phyloP scores from a whole-genome alignment of 192 early-diverging fungal species.

The Entophlyctis helioformis region DNA sequence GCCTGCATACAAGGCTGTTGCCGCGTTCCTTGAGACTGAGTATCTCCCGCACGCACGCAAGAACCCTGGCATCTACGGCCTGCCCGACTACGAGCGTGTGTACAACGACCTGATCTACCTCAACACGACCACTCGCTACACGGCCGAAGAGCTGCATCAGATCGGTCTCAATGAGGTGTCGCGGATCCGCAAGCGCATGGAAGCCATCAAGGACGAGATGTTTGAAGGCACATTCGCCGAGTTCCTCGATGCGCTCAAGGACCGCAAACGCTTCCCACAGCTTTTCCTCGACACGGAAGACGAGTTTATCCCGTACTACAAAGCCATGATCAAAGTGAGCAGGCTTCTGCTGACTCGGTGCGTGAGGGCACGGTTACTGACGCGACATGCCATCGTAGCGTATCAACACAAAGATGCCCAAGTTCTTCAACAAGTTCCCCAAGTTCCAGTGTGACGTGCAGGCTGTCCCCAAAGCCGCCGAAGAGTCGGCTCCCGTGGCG shows the following conservation, averaged over 20 bases:
- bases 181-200: conserved; percentile 18
- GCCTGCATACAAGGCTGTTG: conserved; percentile 6
- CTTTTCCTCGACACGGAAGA: conserved; percentile 11
- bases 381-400: too few relatives aligned
- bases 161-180: conserved; percentile 25
- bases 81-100: conserved; percentile 11
- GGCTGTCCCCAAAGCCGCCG: conserved; percentile 10
- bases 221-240: conserved; percentile 18
- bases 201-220: conserved; percentile 9
- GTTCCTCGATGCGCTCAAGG: conserved; percentile 16
- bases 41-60: conserved; percentile 16
- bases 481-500: conserved; percentile 8
- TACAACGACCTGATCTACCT: conserved; percentile 16
- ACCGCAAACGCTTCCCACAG: conserved; percentile 16
- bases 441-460: conserved; percentile 11
- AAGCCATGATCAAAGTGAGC: conserved; percentile 2
- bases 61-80: conserved; percentile 15
- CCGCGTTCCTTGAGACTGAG: conserved; percentile 16
- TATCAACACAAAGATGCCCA: conserved; percentile 13
- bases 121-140: conserved; percentile 12
- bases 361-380: too few relatives aligned
- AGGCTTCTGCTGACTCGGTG: too few relatives aligned
- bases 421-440: conserved; percentile 17
- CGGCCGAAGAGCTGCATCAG: conserved; percentile 19
- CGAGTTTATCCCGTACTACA: conserved; percentile 14